phyloP scores from a whole-genome alignment of 2,329 filamentous ascomycete genomes.

The Chrysosporium queenslandicum region DNA sequence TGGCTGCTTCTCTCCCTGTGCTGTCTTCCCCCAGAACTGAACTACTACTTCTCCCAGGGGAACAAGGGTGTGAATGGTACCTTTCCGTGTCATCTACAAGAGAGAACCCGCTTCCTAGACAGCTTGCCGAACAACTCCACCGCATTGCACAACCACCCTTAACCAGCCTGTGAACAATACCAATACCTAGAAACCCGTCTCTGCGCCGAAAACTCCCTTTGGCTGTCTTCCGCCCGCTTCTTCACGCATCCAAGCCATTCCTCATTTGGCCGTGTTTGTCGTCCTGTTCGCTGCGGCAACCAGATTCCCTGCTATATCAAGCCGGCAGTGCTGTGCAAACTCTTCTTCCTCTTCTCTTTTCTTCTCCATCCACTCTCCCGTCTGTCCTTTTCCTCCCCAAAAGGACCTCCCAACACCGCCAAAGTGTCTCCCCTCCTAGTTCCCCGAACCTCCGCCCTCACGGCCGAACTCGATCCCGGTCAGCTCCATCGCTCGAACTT shows the following conservation, averaged over 20 bases:
- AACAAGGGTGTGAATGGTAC: not conserved
- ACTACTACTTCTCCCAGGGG: too few species aligned
- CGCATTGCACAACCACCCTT: not conserved
- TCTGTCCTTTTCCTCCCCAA: not conserved
- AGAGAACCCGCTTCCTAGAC: not conserved
- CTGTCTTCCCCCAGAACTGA: not conserved
- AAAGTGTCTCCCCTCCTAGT: constrained; percentile 92
- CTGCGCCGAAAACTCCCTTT: not conserved
- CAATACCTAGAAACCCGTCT: not conserved
- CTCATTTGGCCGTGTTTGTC: not conserved
- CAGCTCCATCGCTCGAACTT: constrained; percentile 28
- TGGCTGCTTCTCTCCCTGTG: not conserved
- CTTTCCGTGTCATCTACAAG: not conserved
- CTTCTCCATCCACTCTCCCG: not conserved
- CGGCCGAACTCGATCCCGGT: constrained; percentile 66
- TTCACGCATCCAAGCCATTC: not conserved
- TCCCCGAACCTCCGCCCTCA: constrained; percentile 83
- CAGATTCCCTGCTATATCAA: not conserved
- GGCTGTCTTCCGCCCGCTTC: not conserved
- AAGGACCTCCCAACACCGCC: constrained; percentile 57
- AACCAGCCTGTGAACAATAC: not conserved
- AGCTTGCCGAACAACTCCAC: not conserved
- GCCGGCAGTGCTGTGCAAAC: not conserved
- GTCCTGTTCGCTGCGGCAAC: not conserved
- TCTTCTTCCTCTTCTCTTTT: not conserved